phyloP scores from a whole-genome alignment of 2,329 filamentous ascomycete genomes.

The Fusarium nematophilum region DNA sequence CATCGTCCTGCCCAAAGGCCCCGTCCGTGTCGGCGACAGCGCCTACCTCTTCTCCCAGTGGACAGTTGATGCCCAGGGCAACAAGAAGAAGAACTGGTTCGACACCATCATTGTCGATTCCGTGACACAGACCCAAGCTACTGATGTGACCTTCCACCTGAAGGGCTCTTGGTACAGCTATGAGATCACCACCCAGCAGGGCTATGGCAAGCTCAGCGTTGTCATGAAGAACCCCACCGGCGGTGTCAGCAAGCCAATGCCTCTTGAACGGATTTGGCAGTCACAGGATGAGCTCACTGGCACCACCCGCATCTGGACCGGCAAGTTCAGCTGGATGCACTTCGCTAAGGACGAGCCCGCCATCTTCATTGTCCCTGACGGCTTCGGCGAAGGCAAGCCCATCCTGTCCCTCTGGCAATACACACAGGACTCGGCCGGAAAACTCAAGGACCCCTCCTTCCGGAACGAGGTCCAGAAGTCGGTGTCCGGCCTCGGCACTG shows the following conservation, averaged over 20 bases:
- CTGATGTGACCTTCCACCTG: conserved; percentile 18
- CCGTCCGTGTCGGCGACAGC: conserved; percentile 31
- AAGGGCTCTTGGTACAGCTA: conserved; percentile 17
- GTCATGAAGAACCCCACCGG: conserved; percentile 20
- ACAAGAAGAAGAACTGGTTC: conserved; percentile 34
- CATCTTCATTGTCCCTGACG: conserved; percentile 37
- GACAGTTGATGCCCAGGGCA: conserved; percentile 17
- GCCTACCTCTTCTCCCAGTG: conserved; percentile 40
- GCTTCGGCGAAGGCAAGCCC: conserved; percentile 33
- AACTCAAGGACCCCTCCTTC: conserved; percentile 12
- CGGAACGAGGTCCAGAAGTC: conserved; percentile 1
- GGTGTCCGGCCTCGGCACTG: not conserved
- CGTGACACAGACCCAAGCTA: conserved; percentile 3
- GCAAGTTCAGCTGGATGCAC: conserved; percentile 30
- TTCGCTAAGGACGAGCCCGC: conserved; percentile 24
- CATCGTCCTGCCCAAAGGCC: conserved; percentile 30
- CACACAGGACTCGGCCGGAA: conserved; percentile 9
- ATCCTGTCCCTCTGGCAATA: conserved; percentile 34
- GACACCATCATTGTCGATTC: conserved; percentile 14
- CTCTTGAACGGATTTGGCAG: conserved; percentile 21
- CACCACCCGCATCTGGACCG: conserved; percentile 28
- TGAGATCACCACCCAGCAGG: conserved; percentile 17
- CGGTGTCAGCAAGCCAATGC: not conserved
- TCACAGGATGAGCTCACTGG: conserved; percentile 16
- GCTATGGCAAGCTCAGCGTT: conserved; percentile 24